Conservation (phyloP, 2,329 filamentous ascomycete genomes). For the Diaporthe helianthi region DNA sequence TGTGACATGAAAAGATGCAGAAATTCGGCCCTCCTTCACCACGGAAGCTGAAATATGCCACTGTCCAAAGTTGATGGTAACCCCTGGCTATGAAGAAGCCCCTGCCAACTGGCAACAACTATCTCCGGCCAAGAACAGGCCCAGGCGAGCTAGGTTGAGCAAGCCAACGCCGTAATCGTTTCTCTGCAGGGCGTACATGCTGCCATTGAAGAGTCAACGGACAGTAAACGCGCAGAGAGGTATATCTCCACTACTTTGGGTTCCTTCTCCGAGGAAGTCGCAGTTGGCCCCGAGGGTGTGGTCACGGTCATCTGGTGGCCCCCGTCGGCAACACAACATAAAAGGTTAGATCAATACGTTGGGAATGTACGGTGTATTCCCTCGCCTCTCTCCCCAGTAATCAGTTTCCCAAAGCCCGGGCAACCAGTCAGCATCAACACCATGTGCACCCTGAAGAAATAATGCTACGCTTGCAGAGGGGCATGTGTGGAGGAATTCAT, state of each 20-base stretch:
- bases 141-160: slow-evolving; percentile 14
- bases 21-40: not conserved
- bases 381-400: not conserved
- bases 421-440: not conserved
- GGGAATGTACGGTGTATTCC: not conserved
- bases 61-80: not conserved
- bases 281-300: not conserved
- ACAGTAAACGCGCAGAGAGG: not conserved
- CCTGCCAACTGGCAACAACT: not conserved
- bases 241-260: not conserved
- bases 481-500: slow-evolving; percentile 15
- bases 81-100: not conserved
- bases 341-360: not conserved
- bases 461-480: slow-evolving; percentile 21
- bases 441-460: slow-evolving; percentile 13
- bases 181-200: not conserved
- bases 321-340: not conserved
- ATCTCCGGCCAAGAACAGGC: not conserved
- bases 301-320: too few relatives aligned
- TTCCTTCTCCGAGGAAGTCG: not conserved
- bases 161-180: not conserved
- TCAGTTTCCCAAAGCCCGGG: not conserved
- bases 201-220: not conserved
- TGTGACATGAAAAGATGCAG: not conserved
- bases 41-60: not conserved